These are phyloP conservation scores for Fusarium nygamai DNA, from an alignment of 2,329 filamentous ascomycete genomes.

Conservation along the genomic window DNA sequence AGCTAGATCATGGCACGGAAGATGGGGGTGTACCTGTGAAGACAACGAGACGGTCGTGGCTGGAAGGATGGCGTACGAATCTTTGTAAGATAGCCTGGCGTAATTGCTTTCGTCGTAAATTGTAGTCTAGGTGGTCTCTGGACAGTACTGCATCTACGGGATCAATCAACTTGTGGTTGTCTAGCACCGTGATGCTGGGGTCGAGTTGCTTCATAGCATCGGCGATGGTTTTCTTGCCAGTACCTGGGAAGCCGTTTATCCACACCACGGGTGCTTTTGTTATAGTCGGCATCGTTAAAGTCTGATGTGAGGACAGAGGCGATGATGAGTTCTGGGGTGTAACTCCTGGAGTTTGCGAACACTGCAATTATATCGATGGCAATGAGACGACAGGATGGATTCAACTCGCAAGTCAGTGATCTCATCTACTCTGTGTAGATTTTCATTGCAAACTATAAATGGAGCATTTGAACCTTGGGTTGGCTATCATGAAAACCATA, in stretches of 20 bases:
- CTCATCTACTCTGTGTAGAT: background rate
- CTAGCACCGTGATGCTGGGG: too few relatives aligned
- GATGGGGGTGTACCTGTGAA: background rate
- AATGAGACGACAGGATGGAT: too few relatives aligned
- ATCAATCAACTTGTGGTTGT: background rate
- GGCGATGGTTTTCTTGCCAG: background rate
- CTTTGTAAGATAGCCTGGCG: background rate
- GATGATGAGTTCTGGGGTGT: background rate
- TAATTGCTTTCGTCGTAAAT: background rate
- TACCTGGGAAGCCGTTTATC: background rate
- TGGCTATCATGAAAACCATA: background rate
- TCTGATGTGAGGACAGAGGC: fast-evolving
- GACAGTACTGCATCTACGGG: background rate
- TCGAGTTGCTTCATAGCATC: background rate
- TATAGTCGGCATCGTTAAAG: background rate
- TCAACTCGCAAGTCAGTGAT: too few relatives aligned
- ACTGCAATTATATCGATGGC: background rate
- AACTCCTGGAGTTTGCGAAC: too few relatives aligned
- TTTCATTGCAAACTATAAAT: background rate
- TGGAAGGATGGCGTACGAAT: background rate
- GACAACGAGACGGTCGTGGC: background rate
- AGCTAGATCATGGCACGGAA: background rate
- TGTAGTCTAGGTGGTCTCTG: background rate
- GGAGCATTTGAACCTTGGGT: background rate
- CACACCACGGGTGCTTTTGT: background rate